A percentile compares a stretch with the other conserved stretches of the same genome.
Conservation (phyloP, 2,329 filamentous ascomycete genomes). For the Cercospora zeina region DNA sequence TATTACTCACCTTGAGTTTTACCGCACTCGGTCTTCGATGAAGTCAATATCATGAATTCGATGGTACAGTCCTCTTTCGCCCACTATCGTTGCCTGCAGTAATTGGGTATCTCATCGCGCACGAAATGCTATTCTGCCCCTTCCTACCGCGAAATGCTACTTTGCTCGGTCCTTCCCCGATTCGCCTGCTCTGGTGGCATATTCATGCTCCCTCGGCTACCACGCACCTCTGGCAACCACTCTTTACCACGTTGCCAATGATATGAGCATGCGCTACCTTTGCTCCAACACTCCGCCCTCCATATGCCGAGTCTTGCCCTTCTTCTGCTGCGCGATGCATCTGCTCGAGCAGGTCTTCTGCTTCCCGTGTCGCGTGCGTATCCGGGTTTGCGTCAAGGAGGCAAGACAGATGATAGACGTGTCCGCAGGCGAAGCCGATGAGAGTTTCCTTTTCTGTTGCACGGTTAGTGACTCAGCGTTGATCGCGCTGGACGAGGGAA, state of each 20-base stretch:
- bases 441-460: slow-evolving; percentile 65
- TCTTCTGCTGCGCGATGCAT: slow-evolving; percentile 50
- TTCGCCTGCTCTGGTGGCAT: not conserved
- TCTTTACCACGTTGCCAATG: slow-evolving; percentile 61
- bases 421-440: slow-evolving; percentile 77
- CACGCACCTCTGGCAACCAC: slow-evolving; percentile 28
- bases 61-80: not conserved
- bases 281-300: slow-evolving; percentile 68
- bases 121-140: not conserved
- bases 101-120: slow-evolving; percentile 4
- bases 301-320: slow-evolving; percentile 44
- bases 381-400: slow-evolving; percentile 53
- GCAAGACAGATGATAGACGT: slow-evolving; percentile 76
- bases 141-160: not conserved
- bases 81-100: not conserved
- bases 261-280: slow-evolving; percentile 87
- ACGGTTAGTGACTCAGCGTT: not conserved
- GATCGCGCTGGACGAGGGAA: not conserved
- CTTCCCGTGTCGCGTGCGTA: slow-evolving; percentile 41
- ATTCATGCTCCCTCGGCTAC: slow-evolving; percentile 24
- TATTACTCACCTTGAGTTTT: not conserved
- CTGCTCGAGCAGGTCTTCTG: slow-evolving; percentile 39
- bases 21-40: not conserved
- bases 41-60: not conserved
- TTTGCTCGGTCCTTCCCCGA: not conserved